Base-by-base conservation (phyloP, 2,329 filamentous ascomycete genomes). In the Exophiala alcalophila region DNA sequence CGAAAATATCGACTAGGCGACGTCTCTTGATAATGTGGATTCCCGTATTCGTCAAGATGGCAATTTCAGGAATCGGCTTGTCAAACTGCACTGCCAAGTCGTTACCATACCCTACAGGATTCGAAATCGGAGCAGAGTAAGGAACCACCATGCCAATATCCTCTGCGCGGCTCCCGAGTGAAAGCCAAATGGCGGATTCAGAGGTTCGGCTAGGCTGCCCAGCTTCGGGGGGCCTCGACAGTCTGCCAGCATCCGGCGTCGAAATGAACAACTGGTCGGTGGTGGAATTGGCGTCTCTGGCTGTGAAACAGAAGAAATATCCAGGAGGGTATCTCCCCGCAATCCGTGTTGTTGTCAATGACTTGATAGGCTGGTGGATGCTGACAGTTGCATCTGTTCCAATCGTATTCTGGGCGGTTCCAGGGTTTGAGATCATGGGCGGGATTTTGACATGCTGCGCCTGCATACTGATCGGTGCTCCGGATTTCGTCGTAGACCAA, bases 1-100 rank as follows among this genome's bases (percentile, higher is more conserved):
- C 89, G 63, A 98, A 94, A 6, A 94, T 84, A 60, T 98, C 92
- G 1, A 97, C 89, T 4, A 97, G 74, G 40, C 92, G 77, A 58
- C 88, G 78, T 35, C 92, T 76, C 40, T 88, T 83, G 40, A 97
- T 79, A 5, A 94, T 77, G 57, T 96, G 88, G 39, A 98, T 80
- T 2, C 92, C 92, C 10, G 80, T 88, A 57, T 92, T 94, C 21
- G 92, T 97, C 40, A 98, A 74, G 32, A 98, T 80, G 1, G 91
- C 92, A 52, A 97, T 81, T 60, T 98, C 91, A 36, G 84, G 81
- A 0, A 84, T 77, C 0, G 81, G 73, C 47, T 86, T 76, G 58
- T 98, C 92, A 57, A 92, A 98, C 57, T 98, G 94, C n/a, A 94
- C 84, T 1, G 92, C 88, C 42, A 97, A 72, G 66, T 98, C 92